These are phyloP conservation scores for Rhododendron ovatum DNA, from an alignment of 148 eudicot genomes.

Conservation along the genomic window DNA sequence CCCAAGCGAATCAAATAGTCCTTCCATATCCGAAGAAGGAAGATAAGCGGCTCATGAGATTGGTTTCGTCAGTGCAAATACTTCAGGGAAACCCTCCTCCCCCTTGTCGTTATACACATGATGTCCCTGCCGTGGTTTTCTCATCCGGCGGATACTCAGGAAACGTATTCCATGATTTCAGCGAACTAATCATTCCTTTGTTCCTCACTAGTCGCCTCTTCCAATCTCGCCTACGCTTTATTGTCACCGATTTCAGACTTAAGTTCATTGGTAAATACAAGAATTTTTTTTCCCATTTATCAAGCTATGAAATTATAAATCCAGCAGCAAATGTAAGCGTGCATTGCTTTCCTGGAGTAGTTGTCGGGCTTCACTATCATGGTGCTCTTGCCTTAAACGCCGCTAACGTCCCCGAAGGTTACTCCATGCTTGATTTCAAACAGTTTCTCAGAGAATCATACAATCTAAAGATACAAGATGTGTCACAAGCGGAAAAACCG, in stretches of 20 bases:
- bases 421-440: slow-evolving; percentile 35
- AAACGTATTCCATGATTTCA: slow-evolving; percentile 51
- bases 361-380: slow-evolving; percentile 49
- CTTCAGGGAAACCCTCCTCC: slow-evolving; percentile 34
- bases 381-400: slow-evolving; percentile 26
- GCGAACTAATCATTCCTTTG: slow-evolving; percentile 53
- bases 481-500: slow-evolving; percentile 10
- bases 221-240: slow-evolving; percentile 25
- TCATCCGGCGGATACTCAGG: slow-evolving; percentile 50
- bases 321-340: slow-evolving; percentile 25
- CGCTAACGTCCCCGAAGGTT: slow-evolving; percentile 26
- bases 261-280: slow-evolving; percentile 30
- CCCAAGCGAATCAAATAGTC: not conserved
- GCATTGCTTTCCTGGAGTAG: slow-evolving; percentile 59
- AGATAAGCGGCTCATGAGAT: slow-evolving; percentile 14
- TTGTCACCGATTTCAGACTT: slow-evolving; percentile 34
- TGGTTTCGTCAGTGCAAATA: slow-evolving; percentile 41
- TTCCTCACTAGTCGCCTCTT: slow-evolving; percentile 45
- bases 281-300: slow-evolving; percentile 26
- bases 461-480: slow-evolving; percentile 16
- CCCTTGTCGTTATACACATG: slow-evolving; percentile 42
- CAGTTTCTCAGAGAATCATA: slow-evolving; percentile 30
- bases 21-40: slow-evolving; percentile 49
- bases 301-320: slow-evolving; percentile 30
- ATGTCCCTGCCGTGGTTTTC: slow-evolving; percentile 51